phyloP scores from a whole-genome alignment of 352 stramenopile genomes.

The Poterioochromonas sp. region DNA sequence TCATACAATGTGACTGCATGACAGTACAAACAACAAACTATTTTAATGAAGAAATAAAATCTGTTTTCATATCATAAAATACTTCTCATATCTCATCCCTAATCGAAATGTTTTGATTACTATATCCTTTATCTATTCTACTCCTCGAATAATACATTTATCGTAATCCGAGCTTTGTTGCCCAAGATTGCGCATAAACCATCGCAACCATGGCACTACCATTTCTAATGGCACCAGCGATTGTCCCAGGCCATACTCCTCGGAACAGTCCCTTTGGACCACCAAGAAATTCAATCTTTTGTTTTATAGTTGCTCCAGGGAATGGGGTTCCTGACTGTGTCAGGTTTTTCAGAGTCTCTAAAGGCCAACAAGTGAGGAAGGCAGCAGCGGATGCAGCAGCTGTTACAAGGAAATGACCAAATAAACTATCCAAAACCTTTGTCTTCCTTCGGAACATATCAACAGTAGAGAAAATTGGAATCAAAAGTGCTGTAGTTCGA shows the following conservation, averaged over 20 bases:
- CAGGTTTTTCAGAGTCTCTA: slow-evolving; percentile 39
- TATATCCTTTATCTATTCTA: too few relatives aligned
- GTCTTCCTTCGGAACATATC: slow-evolving; percentile 27
- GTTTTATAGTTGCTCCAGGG: neutral
- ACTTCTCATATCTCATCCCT: too few relatives aligned
- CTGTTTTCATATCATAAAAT: too few relatives aligned
- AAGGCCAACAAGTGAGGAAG: slow-evolving; percentile 30
- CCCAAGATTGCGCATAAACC: neutral
- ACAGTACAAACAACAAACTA: too few relatives aligned
- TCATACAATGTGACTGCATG: too few relatives aligned
- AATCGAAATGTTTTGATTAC: too few relatives aligned
- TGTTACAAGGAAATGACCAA: slow-evolving; percentile 27
- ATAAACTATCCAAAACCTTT: slow-evolving; percentile 2
- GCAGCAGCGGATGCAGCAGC: neutral
- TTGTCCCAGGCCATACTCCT: neutral
- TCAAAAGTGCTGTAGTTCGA: slow-evolving; percentile 32
- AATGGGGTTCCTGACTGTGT: slow-evolving; percentile 13
- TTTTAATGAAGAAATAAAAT: too few relatives aligned
- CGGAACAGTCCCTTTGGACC: neutral
- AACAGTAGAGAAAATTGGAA: slow-evolving; percentile 30
- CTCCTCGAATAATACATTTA: too few relatives aligned
- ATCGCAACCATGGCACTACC: slow-evolving; percentile 1
- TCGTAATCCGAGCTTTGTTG: neutral
- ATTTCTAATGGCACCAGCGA: neutral
- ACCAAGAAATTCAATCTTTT: neutral